Evolutionary conservation across 352 stramenopile species (phyloP), one percentile per base, ranked within the genome.

Genomic region (Globisporangium nodosum): DNA sequence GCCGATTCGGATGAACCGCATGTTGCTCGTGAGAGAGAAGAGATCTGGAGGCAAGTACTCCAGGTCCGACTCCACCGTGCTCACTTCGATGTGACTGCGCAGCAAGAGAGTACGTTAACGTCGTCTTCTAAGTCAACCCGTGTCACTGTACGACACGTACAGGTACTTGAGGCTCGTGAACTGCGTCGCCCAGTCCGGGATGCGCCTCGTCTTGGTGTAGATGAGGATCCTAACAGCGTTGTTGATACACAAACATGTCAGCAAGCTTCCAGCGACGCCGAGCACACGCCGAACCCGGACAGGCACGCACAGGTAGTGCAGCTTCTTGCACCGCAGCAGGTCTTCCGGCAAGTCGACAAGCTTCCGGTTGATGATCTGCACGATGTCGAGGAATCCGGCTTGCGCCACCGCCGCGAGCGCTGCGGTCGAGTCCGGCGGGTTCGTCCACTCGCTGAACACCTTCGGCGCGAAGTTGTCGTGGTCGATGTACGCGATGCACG

Each of bases 401-500:
- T 61, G 24, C 11, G 64, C 64, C 1, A 81, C 37, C 3, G 60
- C 27, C 2, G 8, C n/a, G 3, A 75, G 20, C 21, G 52, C 24
- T 1, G 45, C 15, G 0, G 61, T 65, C 15, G 60, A 61, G 27
- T 75, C 63, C 3, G 43, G 3, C 7, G 50, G 40, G 6, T 64
- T 24, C 5, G 46, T 47, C 54, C 61, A 63, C 16, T 69, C 56
- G 16, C 60, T 48, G 30, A 66, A 73, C 8, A 45, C 65, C 20
- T 55, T 63, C 0, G 57, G 63, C 5, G 56, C 48, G 37, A 57
- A 13, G 18, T 49, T 24, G 13, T 72, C 51, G 3, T 58, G 24
- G 47, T 81, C 65, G 31, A 83, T 66, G 27, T 69, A 64, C 5
- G 65, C 61, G 1, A 77, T 48, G 16, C 73, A 83, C 1, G 68